Conservation (phyloP, 345 rosid genomes). For the Corymbia maculata region DNA sequence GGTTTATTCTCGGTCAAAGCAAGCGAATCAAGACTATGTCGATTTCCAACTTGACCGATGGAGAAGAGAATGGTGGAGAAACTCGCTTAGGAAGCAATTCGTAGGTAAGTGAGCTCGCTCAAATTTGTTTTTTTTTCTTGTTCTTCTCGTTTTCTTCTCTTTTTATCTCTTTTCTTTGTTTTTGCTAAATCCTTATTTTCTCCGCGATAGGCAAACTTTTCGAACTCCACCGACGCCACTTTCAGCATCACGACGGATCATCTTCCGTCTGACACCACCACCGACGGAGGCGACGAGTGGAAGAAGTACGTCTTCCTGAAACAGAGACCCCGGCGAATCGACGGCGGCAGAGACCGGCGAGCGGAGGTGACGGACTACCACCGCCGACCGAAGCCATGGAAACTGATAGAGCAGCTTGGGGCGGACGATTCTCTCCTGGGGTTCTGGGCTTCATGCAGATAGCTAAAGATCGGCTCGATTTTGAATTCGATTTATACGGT, state of each 20-base stretch:
- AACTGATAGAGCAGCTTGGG: not conserved
- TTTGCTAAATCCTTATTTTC: too few relatives aligned
- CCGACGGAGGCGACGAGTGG: not conserved
- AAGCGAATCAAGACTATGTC: not conserved
- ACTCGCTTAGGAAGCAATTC: not conserved
- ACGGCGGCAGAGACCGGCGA: not conserved
- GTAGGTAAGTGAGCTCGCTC: too few relatives aligned
- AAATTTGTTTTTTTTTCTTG: too few relatives aligned
- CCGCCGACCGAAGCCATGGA: not conserved
- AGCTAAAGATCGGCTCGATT: too few relatives aligned
- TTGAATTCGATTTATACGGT: too few relatives aligned
- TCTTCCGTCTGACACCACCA: too few relatives aligned
- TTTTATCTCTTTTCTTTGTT: too few relatives aligned
- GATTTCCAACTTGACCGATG: not conserved
- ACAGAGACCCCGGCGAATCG: not conserved
- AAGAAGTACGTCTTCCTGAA: not conserved
- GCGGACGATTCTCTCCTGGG: too few relatives aligned
- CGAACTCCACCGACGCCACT: not conserved
- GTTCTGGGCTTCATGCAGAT: too few relatives aligned
- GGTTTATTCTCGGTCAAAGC: accelerated
- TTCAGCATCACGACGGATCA: not conserved
- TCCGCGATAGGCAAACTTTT: too few relatives aligned
- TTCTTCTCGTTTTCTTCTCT: too few relatives aligned
- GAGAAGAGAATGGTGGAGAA: not conserved
- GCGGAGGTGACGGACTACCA: not conserved